phyloP scores from a whole-genome alignment of 2,329 filamentous ascomycete species.

The Aspergillus hortae region DNA sequence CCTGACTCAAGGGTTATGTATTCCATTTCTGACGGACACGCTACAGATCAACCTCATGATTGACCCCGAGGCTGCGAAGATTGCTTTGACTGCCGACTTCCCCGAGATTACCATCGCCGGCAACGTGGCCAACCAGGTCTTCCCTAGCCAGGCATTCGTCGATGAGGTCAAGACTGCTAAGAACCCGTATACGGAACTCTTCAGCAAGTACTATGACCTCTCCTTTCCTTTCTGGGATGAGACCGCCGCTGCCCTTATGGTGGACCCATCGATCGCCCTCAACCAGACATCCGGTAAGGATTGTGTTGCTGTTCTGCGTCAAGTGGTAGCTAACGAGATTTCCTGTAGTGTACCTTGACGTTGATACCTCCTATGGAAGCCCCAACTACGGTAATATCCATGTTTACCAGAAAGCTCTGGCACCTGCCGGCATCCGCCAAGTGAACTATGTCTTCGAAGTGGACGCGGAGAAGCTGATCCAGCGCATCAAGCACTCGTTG shows the following conservation, averaged over 20 bases:
- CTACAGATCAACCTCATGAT: conserved; percentile 48
- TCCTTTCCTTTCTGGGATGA: conserved; percentile 47
- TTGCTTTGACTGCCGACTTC: conserved; percentile 47
- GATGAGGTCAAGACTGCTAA: conserved; percentile 36
- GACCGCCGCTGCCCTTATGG: conserved; percentile 39
- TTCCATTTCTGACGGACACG: conserved; percentile 24
- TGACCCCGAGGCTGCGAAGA: conserved; percentile 51
- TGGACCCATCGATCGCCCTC: conserved; percentile 36
- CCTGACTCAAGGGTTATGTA: conserved; percentile 8
- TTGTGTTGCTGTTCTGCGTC: conserved; percentile 2
- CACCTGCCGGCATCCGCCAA: conserved; percentile 31
- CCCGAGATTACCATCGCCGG: conserved; percentile 45
- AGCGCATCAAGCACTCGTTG: too few species aligned
- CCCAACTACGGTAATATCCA: conserved; percentile 44
- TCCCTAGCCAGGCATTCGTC: conserved; percentile 37
- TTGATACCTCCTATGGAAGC: conserved; percentile 40
- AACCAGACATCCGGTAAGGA: conserved; percentile 33
- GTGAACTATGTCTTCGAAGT: conserved; percentile 34
- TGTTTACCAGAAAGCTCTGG: conserved; percentile 40
- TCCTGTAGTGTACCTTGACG: conserved; percentile 39
- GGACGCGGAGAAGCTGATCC: too few species aligned
- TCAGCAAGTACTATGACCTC: conserved; percentile 38
- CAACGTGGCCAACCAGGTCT: conserved; percentile 47
- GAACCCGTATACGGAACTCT: conserved; percentile 38
- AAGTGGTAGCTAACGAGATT: not conserved